A percentile compares a stretch with the other conserved stretches of the same genome.
Evolutionary conservation across 108 stramenopile species (phyloP).

Genomic region (Discostella pseudostelligera): DNA sequence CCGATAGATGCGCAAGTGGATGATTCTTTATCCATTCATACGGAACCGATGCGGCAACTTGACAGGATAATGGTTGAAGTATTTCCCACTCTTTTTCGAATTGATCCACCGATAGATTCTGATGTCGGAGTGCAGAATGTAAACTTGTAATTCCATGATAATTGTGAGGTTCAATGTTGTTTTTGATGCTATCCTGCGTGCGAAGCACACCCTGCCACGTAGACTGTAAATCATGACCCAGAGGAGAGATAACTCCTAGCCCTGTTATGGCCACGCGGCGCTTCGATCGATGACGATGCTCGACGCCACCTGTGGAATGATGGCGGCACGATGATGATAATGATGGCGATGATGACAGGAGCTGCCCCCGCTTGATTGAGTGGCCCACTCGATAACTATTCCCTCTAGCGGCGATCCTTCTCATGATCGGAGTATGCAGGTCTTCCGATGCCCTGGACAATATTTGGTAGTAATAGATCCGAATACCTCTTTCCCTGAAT

Average conservation of each 20-base stretch:
- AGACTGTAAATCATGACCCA: slow-evolving; percentile 69
- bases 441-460: too few species aligned
- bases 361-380: neutral
- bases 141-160: slow-evolving; percentile 57
- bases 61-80: slow-evolving; percentile 63
- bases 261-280: slow-evolving; percentile 95
- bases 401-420: neutral
- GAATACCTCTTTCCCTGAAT: too few species aligned
- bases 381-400: too few species aligned
- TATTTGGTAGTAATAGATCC: too few species aligned
- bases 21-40: slow-evolving; percentile 25
- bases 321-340: too few species aligned
- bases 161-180: neutral
- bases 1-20: neutral
- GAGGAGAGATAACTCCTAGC: slow-evolving; percentile 86
- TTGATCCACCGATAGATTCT: slow-evolving; percentile 41
- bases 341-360: neutral
- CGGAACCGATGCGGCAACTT: slow-evolving; percentile 78
- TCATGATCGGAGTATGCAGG: neutral
- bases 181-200: slow-evolving; percentile 3
- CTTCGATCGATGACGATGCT: too few species aligned
- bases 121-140: slow-evolving; percentile 49
- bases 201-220: slow-evolving; percentile 69
- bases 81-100: slow-evolving; percentile 53
- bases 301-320: too few species aligned